Percentiles rank a stretch among this genome's conserved stretches.
phyloP scores from a whole-genome alignment of 495 filamentous ascomycete species.

The Penicillium psychrofluorescens region DNA sequence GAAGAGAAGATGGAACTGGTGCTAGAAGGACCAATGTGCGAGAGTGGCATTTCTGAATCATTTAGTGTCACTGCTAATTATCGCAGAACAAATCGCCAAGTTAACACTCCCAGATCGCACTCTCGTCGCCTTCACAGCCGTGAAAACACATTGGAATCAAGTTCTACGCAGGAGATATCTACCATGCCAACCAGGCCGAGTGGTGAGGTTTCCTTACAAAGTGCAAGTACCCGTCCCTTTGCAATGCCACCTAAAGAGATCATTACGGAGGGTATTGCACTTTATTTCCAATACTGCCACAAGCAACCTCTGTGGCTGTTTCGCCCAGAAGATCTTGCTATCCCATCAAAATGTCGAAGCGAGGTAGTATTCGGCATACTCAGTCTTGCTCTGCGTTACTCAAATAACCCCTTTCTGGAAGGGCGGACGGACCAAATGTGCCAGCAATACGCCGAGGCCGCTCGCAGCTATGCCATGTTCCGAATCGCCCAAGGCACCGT shows the following conservation, averaged over 20 bases:
- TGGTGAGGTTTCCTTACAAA: conserved; percentile 4
- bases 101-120: conserved; percentile 4
- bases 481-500: conserved; percentile 34
- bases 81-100: conserved; percentile 7
- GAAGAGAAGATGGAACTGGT: conserved; percentile 37
- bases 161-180: background rate
- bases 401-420: conserved; percentile 7
- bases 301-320: conserved; percentile 40
- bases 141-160: conserved; percentile 4
- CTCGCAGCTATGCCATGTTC: conserved; percentile 29
- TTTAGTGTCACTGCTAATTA: conserved; percentile 4
- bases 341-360: conserved; percentile 14
- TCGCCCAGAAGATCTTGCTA: conserved; percentile 25
- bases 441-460: conserved; percentile 27
- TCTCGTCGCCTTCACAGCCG: conserved; percentile 1
- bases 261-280: conserved; percentile 19
- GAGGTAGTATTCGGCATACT: conserved; percentile 34
- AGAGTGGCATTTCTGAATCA: background rate
- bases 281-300: conserved; percentile 37
- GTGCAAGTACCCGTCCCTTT: conserved; percentile 11
- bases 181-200: background rate
- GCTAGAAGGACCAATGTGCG: conserved; percentile 24
- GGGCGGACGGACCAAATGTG: conserved; percentile 18
- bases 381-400: conserved; percentile 28
- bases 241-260: conserved; percentile 14